These are phyloP conservation scores for Acer yangbiense DNA, from an alignment of 345 rosid species.

Conservation along the genomic window DNA sequence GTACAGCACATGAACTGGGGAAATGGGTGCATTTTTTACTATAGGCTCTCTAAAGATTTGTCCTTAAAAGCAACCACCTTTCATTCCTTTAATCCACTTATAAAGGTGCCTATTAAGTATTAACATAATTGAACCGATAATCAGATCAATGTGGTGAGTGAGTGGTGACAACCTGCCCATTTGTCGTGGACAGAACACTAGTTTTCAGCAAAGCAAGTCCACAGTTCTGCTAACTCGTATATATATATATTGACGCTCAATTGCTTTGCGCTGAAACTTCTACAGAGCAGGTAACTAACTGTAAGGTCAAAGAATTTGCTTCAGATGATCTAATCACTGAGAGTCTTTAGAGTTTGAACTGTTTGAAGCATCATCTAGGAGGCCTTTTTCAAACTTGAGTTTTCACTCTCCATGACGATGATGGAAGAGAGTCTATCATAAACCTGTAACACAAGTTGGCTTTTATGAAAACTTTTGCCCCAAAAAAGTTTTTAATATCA, in stretches of 20 bases:
- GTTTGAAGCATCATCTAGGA: slow-evolving; percentile 25
- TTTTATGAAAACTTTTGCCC: neutral
- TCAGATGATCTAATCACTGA: neutral
- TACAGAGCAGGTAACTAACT: neutral
- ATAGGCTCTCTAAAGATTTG: too few species aligned
- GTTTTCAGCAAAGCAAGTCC: neutral
- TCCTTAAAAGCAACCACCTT: too few species aligned
- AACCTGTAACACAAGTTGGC: slow-evolving; percentile 47
- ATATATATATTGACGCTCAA: neutral
- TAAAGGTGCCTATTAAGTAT: too few species aligned
- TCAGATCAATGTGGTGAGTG: neutral
- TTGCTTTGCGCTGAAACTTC: neutral
- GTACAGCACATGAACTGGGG: neutral
- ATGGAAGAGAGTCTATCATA: slow-evolving; percentile 76
- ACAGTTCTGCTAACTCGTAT: neutral
- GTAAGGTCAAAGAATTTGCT: neutral
- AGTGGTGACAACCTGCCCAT: neutral
- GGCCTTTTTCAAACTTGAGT: slow-evolving; percentile 53
- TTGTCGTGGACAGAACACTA: neutral
- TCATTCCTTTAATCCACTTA: too few species aligned
- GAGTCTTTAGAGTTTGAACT: neutral
- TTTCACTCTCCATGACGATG: slow-evolving; percentile 77
- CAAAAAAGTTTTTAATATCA: neutral
- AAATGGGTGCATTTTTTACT: neutral
- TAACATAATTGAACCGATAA: neutral